A percentile compares a stretch with the other conserved stretches of the same genome.
Evolutionary conservation across 2,329 filamentous ascomycete genomes (phyloP).

Genomic region (Penicillium sclerotigenum): DNA sequence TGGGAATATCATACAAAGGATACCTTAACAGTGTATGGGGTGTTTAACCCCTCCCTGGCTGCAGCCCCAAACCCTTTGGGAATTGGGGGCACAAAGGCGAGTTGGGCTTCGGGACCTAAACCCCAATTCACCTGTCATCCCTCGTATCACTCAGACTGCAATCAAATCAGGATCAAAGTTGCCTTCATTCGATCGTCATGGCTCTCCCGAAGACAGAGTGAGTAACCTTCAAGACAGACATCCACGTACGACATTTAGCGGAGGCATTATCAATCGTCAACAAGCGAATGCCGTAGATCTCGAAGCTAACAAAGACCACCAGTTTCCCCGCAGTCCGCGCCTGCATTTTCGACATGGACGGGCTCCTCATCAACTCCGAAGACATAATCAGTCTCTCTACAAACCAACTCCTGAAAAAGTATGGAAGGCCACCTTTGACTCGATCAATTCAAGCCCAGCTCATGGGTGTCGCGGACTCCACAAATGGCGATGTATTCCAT

Average conservation of each 20-base stretch:
- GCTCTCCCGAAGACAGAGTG: not conserved
- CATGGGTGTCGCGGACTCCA: slow-evolving; percentile 26
- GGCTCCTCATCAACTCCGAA: slow-evolving; percentile 36
- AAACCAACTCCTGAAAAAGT: slow-evolving; percentile 21
- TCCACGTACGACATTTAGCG: not conserved
- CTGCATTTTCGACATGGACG: slow-evolving; percentile 38
- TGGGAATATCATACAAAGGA: not conserved
- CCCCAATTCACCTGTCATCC: not conserved
- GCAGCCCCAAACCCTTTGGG: not conserved
- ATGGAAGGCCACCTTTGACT: slow-evolving; percentile 16
- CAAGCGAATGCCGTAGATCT: not conserved
- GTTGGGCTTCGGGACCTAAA: not conserved
- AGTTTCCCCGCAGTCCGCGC: slow-evolving; percentile 30
- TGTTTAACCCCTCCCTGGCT: not conserved
- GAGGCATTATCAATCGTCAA: not conserved
- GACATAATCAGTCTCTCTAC: slow-evolving; percentile 28
- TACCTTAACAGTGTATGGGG: not conserved
- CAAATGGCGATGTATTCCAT: slow-evolving; percentile 29
- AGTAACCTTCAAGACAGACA: not conserved
- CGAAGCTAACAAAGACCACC: slow-evolving; percentile 10
- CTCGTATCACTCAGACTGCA: not conserved
- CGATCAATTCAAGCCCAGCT: slow-evolving; percentile 21
- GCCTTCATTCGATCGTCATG: not conserved
- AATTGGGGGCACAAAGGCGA: not conserved
- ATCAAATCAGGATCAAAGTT: not conserved